phyloP scores from a whole-genome alignment of 2,329 filamentous ascomycete species.

The Chalaropsis ovoidea region DNA sequence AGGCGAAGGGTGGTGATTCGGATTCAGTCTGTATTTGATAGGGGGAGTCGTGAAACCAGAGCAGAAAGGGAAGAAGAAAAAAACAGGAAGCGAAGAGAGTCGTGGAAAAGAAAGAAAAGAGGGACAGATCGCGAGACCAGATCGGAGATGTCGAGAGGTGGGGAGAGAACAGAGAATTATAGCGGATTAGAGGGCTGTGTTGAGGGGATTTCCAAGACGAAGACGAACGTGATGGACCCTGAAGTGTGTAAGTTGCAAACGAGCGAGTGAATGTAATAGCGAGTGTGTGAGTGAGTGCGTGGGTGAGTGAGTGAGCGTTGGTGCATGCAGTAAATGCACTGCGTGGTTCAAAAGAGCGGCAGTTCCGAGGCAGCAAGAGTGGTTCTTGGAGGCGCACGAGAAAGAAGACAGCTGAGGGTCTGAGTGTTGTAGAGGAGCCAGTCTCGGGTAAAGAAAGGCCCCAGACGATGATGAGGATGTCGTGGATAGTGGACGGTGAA shows the following conservation, averaged over 20 bases:
- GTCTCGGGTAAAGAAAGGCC: neutral
- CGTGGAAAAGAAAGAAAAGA: slow-evolving; percentile 19
- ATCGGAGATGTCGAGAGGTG: slow-evolving; percentile 19
- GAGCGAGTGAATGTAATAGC: neutral
- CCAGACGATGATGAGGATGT: neutral
- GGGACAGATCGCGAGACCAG: slow-evolving; percentile 27
- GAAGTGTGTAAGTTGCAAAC: neutral
- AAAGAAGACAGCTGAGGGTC: slow-evolving; percentile 15
- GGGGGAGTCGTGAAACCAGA: slow-evolving; percentile 14
- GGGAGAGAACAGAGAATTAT: slow-evolving; percentile 4
- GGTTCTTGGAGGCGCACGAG: neutral
- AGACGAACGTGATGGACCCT: neutral
- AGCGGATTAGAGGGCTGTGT: slow-evolving; percentile 20
- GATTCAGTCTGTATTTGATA: neutral
- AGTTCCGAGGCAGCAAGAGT: neutral
- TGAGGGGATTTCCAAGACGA: slow-evolving; percentile 9
- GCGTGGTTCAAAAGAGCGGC: slow-evolving; percentile 8
- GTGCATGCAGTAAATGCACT: neutral
- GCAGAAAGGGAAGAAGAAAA: neutral
- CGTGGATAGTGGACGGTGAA: slow-evolving; percentile 25
- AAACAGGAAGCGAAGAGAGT: neutral
- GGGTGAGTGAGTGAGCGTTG: neutral
- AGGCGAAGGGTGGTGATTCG: neutral
- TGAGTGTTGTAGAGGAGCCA: slow-evolving; percentile 25
- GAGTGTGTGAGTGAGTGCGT: neutral